Conservation (phyloP, 495 filamentous ascomycete species). For the Lindgomyces ingoldianus region DNA sequence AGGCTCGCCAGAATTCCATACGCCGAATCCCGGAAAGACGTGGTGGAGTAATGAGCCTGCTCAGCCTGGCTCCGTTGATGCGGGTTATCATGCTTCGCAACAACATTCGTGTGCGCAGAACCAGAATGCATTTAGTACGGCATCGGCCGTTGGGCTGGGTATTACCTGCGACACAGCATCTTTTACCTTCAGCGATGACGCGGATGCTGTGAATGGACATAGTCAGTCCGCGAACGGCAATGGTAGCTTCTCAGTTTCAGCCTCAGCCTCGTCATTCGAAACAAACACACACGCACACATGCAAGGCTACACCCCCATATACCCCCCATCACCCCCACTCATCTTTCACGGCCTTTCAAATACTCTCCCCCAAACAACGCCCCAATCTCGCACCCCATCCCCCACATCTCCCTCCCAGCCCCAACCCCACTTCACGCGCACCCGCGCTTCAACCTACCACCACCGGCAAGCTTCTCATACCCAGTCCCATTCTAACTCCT, state of each 20-base stretch:
- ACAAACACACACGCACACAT: neutral
- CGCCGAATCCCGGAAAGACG: constrained; percentile 1
- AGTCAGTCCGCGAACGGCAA: neutral
- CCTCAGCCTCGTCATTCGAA: constrained; percentile 19
- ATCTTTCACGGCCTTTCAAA: too few species aligned
- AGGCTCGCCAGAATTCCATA: constrained; percentile 35
- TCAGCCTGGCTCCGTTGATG: constrained; percentile 1
- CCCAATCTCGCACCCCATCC: neutral
- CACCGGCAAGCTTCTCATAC: neutral
- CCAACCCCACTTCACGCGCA: neutral
- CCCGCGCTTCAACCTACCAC: neutral
- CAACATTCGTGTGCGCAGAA: too few species aligned
- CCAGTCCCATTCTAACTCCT: neutral
- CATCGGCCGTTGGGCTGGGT: constrained; percentile 18
- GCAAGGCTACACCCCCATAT: neutral
- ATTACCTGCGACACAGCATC: constrained; percentile 28
- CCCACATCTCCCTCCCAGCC: neutral
- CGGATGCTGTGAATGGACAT: neutral
- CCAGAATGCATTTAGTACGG: neutral
- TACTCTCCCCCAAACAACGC: too few species aligned
- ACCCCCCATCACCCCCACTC: neutral
- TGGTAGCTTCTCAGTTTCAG: neutral
- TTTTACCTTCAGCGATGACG: constrained; percentile 5
- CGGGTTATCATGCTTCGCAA: too few species aligned
- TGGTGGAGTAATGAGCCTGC: constrained; percentile 8